A percentile compares a stretch with the other conserved stretches of the same genome.
Conservation (phyloP, 1,284 basidiomycete species). For the Lentinula novae-zelandiae region DNA sequence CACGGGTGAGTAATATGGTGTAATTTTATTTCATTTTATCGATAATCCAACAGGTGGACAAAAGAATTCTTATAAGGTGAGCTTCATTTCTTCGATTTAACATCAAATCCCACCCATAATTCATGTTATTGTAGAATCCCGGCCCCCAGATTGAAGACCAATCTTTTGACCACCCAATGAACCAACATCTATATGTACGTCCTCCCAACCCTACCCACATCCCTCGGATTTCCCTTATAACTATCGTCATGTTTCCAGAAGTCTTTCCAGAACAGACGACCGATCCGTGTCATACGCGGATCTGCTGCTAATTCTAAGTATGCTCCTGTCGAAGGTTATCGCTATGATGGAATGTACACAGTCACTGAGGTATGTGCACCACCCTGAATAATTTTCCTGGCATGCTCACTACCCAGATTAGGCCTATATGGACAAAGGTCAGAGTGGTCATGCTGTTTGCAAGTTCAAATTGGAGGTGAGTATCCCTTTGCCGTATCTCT, state of each 20-base stretch:
- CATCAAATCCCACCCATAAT: background rate
- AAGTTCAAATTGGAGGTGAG: conserved; percentile 2
- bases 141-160: conserved; percentile 32
- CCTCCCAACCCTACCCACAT: background rate
- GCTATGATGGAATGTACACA: conserved; percentile 44
- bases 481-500: background rate
- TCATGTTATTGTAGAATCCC: conserved; percentile 18
- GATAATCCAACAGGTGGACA: background rate
- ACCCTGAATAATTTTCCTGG: background rate
- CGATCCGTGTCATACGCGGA: conserved; percentile 40
- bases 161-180: conserved; percentile 27
- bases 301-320: conserved; percentile 19
- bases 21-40: background rate
- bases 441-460: background rate
- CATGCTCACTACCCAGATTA: background rate
- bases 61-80: background rate
- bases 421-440: background rate
- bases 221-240: conserved; percentile 24
- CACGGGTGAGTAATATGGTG: conserved; percentile 15
- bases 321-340: conserved; percentile 32
- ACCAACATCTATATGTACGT: conserved; percentile 29
- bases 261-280: conserved; percentile 12
- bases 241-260: conserved; percentile 17
- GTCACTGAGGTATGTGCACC: conserved; percentile 25
- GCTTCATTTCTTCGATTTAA: background rate